Percentiles rank a stretch among this genome's conserved stretches.
Conservation (phyloP, 208 protist genomes). For the Wallacemonas collosoma region DNA sequence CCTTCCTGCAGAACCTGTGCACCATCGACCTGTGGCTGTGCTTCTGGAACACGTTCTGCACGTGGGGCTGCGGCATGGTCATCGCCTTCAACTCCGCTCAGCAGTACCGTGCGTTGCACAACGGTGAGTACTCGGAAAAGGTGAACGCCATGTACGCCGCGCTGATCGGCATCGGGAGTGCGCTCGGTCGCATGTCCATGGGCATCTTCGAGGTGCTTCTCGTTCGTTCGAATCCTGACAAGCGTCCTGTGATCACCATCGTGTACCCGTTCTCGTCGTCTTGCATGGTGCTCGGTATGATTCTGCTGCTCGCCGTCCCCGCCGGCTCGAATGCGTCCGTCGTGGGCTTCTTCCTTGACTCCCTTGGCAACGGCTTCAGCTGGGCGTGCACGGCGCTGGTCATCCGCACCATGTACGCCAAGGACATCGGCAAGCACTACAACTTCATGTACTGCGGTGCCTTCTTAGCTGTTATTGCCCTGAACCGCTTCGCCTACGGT, state of each 20-base stretch:
- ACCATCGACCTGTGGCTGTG: conserved; percentile 57
- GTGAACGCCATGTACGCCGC: conserved; percentile 52
- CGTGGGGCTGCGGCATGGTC: conserved; percentile 66
- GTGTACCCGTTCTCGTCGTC: conserved; percentile 39
- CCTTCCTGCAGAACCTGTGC: conserved; percentile 49
- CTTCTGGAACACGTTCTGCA: conserved; percentile 58
- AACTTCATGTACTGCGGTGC: conserved; percentile 66
- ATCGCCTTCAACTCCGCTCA: conserved; percentile 68
- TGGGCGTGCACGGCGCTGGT: conserved; percentile 56
- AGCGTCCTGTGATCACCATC: conserved; percentile 37
- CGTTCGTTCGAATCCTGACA: conserved; percentile 26
- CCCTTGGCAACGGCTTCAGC: conserved; percentile 63
- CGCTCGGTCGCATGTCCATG: conserved; percentile 56
- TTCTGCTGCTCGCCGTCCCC: conserved; percentile 48
- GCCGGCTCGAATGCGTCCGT: conserved; percentile 45
- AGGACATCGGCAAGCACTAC: conserved; percentile 79
- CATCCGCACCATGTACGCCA: conserved; percentile 48
- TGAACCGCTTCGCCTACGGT: conserved; percentile 70
- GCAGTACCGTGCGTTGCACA: conserved; percentile 54
- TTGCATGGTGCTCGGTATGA: conserved; percentile 38
- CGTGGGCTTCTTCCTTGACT: conserved; percentile 55
- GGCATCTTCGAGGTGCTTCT: conserved; percentile 51
- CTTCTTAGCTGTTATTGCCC: conserved; percentile 51
- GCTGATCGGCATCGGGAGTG: conserved; percentile 67
- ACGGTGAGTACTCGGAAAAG: conserved; percentile 32